These are phyloP conservation scores for Beverwykella pulmonaria DNA, from an alignment of 495 filamentous ascomycete species.

Conservation along the genomic window DNA sequence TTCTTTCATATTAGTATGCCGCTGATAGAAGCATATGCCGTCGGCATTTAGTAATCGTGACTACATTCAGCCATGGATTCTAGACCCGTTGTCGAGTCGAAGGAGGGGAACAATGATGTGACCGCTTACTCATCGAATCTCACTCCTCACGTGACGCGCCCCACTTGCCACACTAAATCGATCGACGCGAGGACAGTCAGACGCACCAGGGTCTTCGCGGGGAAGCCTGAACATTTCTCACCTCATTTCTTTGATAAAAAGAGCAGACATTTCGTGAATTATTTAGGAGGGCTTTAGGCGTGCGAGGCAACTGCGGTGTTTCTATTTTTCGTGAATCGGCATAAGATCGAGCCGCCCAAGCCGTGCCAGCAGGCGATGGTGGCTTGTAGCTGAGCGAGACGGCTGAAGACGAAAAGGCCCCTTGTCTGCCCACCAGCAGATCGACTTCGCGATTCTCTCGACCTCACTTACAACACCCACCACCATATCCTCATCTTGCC, in stretches of 20 bases:
- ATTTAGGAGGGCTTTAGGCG: neutral
- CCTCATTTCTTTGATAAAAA: neutral
- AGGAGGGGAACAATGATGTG: neutral
- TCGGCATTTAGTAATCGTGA: neutral
- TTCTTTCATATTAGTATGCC: neutral
- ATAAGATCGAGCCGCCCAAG: slow-evolving; percentile 3
- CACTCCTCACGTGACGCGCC: neutral
- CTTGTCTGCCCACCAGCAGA: no score
- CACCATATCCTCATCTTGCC: neutral
- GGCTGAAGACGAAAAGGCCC: neutral
- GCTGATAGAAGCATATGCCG: neutral
- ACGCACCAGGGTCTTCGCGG: neutral
- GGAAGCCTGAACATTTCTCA: neutral
- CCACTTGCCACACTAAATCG: neutral
- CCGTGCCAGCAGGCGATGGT: neutral
- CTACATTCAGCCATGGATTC: neutral
- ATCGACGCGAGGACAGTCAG: neutral
- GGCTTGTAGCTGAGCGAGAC: slow-evolving; percentile 9
- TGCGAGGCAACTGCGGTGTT: neutral
- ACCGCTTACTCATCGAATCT: neutral
- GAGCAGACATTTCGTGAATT: neutral
- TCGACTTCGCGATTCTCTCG: neutral
- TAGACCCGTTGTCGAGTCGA: neutral
- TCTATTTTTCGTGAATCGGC: neutral
- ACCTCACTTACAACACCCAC: neutral